phyloP scores from a whole-genome alignment of 2,329 filamentous ascomycete genomes.

The Cladosporium sp. region DNA sequence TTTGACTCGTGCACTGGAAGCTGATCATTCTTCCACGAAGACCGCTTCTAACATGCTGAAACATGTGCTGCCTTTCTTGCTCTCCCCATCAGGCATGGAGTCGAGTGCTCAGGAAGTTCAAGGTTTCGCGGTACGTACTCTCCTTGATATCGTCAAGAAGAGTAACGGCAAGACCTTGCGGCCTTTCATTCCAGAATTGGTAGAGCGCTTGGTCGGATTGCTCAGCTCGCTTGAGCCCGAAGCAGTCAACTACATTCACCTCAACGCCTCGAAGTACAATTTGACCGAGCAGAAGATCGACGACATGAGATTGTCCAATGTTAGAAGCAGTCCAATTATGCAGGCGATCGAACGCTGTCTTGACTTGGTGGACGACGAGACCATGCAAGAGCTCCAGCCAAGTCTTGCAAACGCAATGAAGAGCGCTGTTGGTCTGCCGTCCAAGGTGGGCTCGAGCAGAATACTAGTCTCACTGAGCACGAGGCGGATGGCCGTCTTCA shows the following conservation, averaged over 20 bases:
- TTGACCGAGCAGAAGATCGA: slow-evolving; percentile 87
- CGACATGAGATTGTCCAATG: slow-evolving; percentile 74
- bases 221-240: slow-evolving; percentile 87
- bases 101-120: slow-evolving; percentile 86
- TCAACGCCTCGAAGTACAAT: slow-evolving; percentile 79
- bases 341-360: slow-evolving; percentile 88
- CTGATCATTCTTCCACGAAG: slow-evolving; percentile 62
- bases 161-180: slow-evolving; percentile 70
- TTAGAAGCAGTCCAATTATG: slow-evolving; percentile 83
- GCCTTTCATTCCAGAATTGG: slow-evolving; percentile 75
- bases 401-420: slow-evolving; percentile 76
- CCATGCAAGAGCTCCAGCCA: slow-evolving; percentile 71
- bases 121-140: slow-evolving; percentile 70
- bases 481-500: slow-evolving; percentile 70
- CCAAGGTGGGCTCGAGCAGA: slow-evolving; percentile 85
- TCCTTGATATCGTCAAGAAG: slow-evolving; percentile 87
- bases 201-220: slow-evolving; percentile 75
- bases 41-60: slow-evolving; percentile 76
- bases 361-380: slow-evolving; percentile 71
- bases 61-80: slow-evolving; percentile 82
- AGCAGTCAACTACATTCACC: slow-evolving; percentile 85
- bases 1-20: slow-evolving; percentile 79
- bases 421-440: slow-evolving; percentile 82
- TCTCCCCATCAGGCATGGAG: slow-evolving; percentile 85
- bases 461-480: slow-evolving; percentile 83